Base-by-base conservation (phyloP, 495 filamentous ascomycete species). In the Aspergillus baeticus region DNA sequence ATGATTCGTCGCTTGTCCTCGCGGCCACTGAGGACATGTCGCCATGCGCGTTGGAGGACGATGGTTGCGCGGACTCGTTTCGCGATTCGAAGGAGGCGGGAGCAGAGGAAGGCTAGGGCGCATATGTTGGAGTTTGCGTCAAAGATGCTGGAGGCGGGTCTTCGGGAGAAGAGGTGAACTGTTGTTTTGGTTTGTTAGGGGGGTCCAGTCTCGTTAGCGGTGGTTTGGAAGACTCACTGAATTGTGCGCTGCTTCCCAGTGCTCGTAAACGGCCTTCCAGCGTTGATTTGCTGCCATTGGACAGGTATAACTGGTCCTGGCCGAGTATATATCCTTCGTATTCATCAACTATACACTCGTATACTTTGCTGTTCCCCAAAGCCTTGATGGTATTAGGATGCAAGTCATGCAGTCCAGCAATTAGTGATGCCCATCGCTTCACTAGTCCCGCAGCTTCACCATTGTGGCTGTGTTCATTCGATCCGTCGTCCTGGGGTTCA, bases 101-200 rank as follows among this genome's bases (percentile, higher is more conserved):
- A 87, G 41, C 82, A 84, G 7, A 89, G 78, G 66, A 86, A 87
- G 10, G 83, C 75, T 35, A 88, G 75, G 11, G 73, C 73, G 11
- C 79, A 76, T 38, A 86, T 63, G 0, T 80, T 82, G 58, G 81
- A 82, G 54, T 80, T 74, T 15, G 60, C 59, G 51, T 78, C 72
- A 42, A 79, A 80, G 36, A 80, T 62, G 31, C 66, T 64, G 0
- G 65, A 50, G 22, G 63, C 57, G 8, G 72, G 68, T 5, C 62
- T 57, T 14, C 75, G 71, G 59, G 64, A 63, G 11, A 76, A 57
- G 8, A 73, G 66, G 39, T 54, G 59, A 44, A 71, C 72, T 41
- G 11, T 22, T 53, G 35, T 29, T 71, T 50, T 60, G n/a, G 63
- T 54, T 26, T 31, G 22, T 36, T 21, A 37, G 17, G 3, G 26